These are phyloP conservation scores for Quercus dentata DNA, from an alignment of 306 rosid species.

Conservation along the genomic window DNA sequence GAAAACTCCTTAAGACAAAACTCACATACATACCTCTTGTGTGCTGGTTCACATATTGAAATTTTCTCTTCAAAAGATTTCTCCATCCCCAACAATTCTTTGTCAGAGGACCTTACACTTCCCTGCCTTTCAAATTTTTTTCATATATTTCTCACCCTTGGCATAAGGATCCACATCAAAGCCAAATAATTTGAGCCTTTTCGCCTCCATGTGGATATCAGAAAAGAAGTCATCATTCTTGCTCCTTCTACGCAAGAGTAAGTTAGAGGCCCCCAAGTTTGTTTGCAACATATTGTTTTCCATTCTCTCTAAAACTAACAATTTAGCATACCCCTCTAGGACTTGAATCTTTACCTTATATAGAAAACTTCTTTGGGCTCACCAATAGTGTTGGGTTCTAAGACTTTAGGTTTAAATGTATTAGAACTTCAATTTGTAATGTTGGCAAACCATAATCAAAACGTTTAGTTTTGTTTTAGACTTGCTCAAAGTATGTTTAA, in stretches of 20 bases:
- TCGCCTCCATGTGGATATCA: not conserved
- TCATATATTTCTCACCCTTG: not conserved
- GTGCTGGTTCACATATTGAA: too few relatives aligned
- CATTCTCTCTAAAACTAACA: not conserved
- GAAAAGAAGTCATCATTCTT: not conserved
- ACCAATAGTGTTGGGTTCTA: not conserved
- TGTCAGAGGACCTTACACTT: not conserved
- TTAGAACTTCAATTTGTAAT: too few relatives aligned
- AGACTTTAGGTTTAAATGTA: too few relatives aligned
- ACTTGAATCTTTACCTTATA: not conserved
- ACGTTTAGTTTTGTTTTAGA: too few relatives aligned
- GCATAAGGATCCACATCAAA: not conserved
- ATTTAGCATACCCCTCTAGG: not conserved
- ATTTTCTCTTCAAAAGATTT: not conserved
- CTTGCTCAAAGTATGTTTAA: too few relatives aligned
- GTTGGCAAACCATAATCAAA: too few relatives aligned
- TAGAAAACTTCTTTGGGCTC: not conserved
- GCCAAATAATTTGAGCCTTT: not conserved
- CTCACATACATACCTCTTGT: too few relatives aligned
- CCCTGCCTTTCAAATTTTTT: not conserved
- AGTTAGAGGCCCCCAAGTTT: not conserved
- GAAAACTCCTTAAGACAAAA: too few relatives aligned
- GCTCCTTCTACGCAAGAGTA: not conserved
- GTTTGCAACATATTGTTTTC: not conserved
- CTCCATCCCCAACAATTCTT: not conserved